Evolutionary conservation across 306 rosid species (phyloP).

Genomic region (Rubus idaeus): DNA sequence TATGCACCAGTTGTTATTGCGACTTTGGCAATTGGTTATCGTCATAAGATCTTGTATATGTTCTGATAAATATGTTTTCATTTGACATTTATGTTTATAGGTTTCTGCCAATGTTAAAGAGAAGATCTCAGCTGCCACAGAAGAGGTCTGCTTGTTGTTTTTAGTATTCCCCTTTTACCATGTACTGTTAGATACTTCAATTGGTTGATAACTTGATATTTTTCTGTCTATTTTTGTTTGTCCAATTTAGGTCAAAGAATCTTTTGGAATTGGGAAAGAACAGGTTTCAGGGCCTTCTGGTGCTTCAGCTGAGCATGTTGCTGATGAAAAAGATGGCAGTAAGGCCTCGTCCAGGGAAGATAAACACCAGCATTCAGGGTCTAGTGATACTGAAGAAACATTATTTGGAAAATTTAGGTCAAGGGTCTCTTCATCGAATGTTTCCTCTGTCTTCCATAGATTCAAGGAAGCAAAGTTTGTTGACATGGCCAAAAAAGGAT

Average conservation of each 20-base stretch:
- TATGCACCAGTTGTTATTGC: neutral
- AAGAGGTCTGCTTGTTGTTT: conserved; percentile 58
- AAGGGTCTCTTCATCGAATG: conserved; percentile 52
- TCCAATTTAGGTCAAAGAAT: conserved; percentile 68
- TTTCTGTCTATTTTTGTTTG: conserved; percentile 21
- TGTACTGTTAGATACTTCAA: conserved; percentile 12
- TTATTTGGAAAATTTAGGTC: conserved; percentile 72
- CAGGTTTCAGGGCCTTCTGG: conserved; percentile 51
- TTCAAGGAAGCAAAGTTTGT: conserved; percentile 66
- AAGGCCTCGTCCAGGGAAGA: conserved; percentile 47
- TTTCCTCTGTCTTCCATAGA: conserved; percentile 63
- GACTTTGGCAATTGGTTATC: neutral
- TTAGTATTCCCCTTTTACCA: conserved; percentile 5
- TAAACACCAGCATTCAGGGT: conserved; percentile 38
- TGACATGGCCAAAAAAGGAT: conserved; percentile 74
- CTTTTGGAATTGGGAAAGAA: conserved; percentile 67
- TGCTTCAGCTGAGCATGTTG: conserved; percentile 47
- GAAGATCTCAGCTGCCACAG: conserved; percentile 81
- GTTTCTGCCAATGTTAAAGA: conserved; percentile 80
- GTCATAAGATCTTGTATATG: neutral
- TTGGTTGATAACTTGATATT: conserved; percentile 2
- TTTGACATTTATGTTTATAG: conserved; percentile 33
- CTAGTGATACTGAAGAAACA: conserved; percentile 55
- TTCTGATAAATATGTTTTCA: neutral
- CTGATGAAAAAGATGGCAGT: conserved; percentile 45